Conservation (phyloP, 2,329 filamentous ascomycete genomes). For the Penicillium crustosum region DNA sequence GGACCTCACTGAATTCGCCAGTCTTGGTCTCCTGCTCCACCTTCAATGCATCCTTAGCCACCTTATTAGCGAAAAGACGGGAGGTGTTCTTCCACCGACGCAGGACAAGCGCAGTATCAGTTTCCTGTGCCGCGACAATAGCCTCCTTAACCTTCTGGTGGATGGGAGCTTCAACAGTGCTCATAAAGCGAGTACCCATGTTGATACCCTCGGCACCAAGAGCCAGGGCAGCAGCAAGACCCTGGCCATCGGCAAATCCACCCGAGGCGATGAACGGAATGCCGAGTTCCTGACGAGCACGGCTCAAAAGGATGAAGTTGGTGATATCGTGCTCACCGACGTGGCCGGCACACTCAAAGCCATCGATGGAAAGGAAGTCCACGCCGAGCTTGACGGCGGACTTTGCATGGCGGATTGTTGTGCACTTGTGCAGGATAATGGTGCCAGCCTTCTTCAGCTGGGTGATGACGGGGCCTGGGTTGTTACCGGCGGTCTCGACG, state of each 20-base stretch:
- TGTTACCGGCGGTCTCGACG: slow-evolving; percentile 91
- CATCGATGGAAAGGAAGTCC: slow-evolving; percentile 94
- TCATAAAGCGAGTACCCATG: slow-evolving; percentile 99
- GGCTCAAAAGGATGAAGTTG: slow-evolving; percentile 67
- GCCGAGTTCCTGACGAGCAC: slow-evolving; percentile 77
- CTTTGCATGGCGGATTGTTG: slow-evolving; percentile 88
- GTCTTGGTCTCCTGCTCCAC: slow-evolving; percentile 79
- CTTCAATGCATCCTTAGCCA: slow-evolving; percentile 74
- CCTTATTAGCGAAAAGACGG: slow-evolving; percentile 85
- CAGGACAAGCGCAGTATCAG: slow-evolving; percentile 84
- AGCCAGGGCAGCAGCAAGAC: slow-evolving; percentile 83
- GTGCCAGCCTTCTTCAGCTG: slow-evolving; percentile 77
- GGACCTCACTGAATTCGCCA: slow-evolving; percentile 87
- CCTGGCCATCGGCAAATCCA: slow-evolving; percentile 92
- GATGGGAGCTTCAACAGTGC: slow-evolving; percentile 87
- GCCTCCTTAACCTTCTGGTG: slow-evolving; percentile 91
- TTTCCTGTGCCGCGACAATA: slow-evolving; percentile 85
- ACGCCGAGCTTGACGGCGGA: slow-evolving; percentile 92
- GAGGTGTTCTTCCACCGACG: slow-evolving; percentile 91
- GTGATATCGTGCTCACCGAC: slow-evolving; percentile 56
- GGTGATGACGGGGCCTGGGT: slow-evolving; percentile 83
- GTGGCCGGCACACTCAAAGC: slow-evolving; percentile 88
- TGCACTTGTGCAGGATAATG: slow-evolving; percentile 94
- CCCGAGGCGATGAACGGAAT: slow-evolving; percentile 95
- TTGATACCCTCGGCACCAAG: slow-evolving; percentile 93